Conservation (phyloP, 805 yeast species). For the Candida xiaguanensis region DNA sequence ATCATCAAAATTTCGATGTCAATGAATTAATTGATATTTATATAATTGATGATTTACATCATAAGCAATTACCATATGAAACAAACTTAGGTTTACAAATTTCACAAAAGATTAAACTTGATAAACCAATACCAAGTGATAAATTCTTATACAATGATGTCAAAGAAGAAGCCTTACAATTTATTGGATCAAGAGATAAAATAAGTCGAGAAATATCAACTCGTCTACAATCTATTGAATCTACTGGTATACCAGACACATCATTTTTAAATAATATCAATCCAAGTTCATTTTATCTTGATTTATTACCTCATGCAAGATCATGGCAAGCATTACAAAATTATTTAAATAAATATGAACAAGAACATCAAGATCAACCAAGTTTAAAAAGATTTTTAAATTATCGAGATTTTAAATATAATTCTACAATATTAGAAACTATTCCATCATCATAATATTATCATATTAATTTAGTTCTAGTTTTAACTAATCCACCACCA, state of each 20-base stretch:
- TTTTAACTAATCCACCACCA: constrained; percentile 61
- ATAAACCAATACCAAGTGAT: background rate
- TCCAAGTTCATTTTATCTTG: constrained; percentile 23
- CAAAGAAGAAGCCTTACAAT: constrained; percentile 13
- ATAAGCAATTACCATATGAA: constrained; percentile 36
- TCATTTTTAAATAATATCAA: constrained; percentile 27
- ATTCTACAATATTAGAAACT: constrained; percentile 8
- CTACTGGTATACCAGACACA: constrained; percentile 30
- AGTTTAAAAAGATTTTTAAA: constrained; percentile 25
- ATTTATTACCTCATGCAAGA: constrained; percentile 30
- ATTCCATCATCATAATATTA: background rate
- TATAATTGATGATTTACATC: constrained; percentile 28
- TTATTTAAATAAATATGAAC: constrained; percentile 21
- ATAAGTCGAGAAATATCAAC: constrained; percentile 12
- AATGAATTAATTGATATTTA: constrained; percentile 36
- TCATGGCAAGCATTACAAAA: constrained; percentile 33
- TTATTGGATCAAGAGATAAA: constrained; percentile 33
- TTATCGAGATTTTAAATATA: constrained; percentile 34
- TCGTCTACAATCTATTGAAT: constrained; percentile 13
- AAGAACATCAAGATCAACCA: constrained; percentile 10
- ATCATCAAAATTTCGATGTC: constrained; percentile 20
- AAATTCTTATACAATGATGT: constrained; percentile 13
- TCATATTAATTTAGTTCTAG: constrained; percentile 50
- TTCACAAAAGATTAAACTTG: background rate
- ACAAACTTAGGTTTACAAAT: constrained; percentile 25